These are phyloP conservation scores for Eudorina sp. DNA, from an alignment of 139 green algal genomes.

Conservation along the genomic window DNA sequence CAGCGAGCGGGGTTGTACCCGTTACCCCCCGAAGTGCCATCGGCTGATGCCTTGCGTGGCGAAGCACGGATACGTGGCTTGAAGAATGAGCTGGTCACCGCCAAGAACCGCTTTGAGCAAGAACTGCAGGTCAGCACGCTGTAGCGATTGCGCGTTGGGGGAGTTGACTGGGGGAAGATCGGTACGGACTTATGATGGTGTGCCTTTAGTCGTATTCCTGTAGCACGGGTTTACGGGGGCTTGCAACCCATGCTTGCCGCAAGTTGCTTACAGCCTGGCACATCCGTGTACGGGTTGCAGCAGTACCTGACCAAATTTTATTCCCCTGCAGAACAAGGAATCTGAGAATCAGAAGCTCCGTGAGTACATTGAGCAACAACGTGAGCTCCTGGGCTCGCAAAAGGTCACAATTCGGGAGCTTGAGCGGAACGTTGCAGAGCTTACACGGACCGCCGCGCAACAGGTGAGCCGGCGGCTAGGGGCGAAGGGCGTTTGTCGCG, in stretches of 20 bases:
- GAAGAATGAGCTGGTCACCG: conserved; percentile 36
- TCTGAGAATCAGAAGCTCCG: conserved; percentile 32
- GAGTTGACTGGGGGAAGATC: too few species aligned
- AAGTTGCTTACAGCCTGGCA: too few species aligned
- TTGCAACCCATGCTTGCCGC: too few species aligned
- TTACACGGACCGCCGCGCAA: neutral
- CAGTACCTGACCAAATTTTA: too few species aligned
- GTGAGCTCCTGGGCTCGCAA: conserved; percentile 27
- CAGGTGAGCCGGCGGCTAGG: too few species aligned
- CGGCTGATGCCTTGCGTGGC: conserved; percentile 12
- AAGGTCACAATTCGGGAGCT: conserved; percentile 46
- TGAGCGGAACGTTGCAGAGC: conserved; percentile 45
- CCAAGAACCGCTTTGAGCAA: conserved; percentile 36
- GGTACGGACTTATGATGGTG: too few species aligned
- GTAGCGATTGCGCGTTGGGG: too few species aligned
- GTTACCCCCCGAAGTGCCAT: conserved; percentile 23
- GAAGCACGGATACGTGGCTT: conserved; percentile 35
- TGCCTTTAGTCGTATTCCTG: too few species aligned
- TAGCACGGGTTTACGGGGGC: too few species aligned
- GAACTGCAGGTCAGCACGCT: conserved; percentile 41
- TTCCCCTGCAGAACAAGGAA: conserved; percentile 18
- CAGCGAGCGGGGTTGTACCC: neutral
- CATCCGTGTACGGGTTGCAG: too few species aligned
- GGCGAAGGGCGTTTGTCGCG: too few species aligned
- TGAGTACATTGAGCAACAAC: conserved; percentile 49